These are phyloP conservation scores for Penstemon eatonii DNA, from an alignment of 257 asterid species.

Conservation along the genomic window DNA sequence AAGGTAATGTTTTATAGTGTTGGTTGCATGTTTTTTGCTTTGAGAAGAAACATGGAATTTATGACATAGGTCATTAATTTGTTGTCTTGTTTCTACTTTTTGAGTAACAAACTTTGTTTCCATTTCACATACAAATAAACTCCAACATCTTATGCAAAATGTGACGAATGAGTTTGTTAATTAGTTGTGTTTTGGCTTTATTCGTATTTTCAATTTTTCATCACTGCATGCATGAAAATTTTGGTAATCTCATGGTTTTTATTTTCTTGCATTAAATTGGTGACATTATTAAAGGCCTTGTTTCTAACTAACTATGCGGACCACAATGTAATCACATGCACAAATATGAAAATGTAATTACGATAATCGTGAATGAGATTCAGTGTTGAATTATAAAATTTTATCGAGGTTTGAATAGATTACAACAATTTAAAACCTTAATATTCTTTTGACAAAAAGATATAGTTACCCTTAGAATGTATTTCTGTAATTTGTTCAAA, in stretches of 20 bases:
- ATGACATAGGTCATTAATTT: not conserved
- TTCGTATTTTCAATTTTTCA: not conserved
- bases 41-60: conserved; percentile 14
- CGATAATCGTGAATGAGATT: too few species aligned
- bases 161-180: conserved; percentile 6
- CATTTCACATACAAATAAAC: not conserved
- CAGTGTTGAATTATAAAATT: too few species aligned
- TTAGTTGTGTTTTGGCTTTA: not conserved
- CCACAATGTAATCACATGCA: too few species aligned
- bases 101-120: conserved; percentile 24
- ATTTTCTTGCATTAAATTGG: not conserved
- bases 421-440: too few species aligned
- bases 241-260: conserved; percentile 14
- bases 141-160: not conserved
- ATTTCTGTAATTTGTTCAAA: too few species aligned
- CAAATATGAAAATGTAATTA: too few species aligned
- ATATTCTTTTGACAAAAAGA: too few species aligned
- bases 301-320: not conserved
- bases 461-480: too few species aligned
- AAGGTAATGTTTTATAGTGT: not conserved
- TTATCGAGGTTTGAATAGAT: too few species aligned
- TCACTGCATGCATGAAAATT: too few species aligned
- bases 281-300: conserved; percentile 4
- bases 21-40: conserved; percentile 14
- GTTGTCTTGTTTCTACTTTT: conserved; percentile 10